These are phyloP conservation scores for Xylaria sp. DNA, from an alignment of 2,329 filamentous ascomycete genomes.

Conservation along the genomic window DNA sequence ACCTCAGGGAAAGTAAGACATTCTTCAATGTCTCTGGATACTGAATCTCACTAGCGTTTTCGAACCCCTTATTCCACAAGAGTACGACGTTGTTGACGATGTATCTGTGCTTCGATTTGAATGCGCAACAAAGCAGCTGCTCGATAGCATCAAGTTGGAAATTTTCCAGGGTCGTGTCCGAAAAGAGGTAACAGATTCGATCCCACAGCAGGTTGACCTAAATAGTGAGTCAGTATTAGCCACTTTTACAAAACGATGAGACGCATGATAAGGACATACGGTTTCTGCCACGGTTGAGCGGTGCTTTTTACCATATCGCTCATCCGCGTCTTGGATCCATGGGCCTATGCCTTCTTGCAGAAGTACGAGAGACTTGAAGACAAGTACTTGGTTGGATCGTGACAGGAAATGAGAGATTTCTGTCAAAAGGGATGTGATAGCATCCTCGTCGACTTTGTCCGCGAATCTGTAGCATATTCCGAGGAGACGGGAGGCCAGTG, in stretches of 20 bases:
- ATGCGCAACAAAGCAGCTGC: constrained; percentile 49
- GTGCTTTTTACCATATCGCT: constrained; percentile 38
- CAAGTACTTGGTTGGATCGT: constrained; percentile 44
- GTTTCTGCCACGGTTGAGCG: constrained; percentile 37
- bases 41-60: constrained; percentile 50
- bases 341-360: constrained; percentile 56
- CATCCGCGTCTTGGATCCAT: constrained; percentile 59
- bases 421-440: constrained; percentile 45
- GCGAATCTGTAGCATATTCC: constrained; percentile 48
- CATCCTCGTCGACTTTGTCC: constrained; percentile 34
- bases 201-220: constrained; percentile 49
- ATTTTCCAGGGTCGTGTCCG: constrained; percentile 34
- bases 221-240: constrained; percentile 17
- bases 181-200: constrained; percentile 39
- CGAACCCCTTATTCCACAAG: constrained; percentile 67
- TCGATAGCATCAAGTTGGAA: constrained; percentile 51
- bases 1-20: constrained; percentile 56
- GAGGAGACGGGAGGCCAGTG: constrained; percentile 50
- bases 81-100: constrained; percentile 48
- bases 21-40: constrained; percentile 62
- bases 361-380: constrained; percentile 51
- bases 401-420: constrained; percentile 49
- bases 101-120: constrained; percentile 51
- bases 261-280: constrained; percentile 36
- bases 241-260: not conserved